A percentile compares a stretch with the other conserved stretches of the same genome.
phyloP scores from a whole-genome alignment of 192 early-diverging fungal species.

The Rhizoclosmatium sp. region DNA sequence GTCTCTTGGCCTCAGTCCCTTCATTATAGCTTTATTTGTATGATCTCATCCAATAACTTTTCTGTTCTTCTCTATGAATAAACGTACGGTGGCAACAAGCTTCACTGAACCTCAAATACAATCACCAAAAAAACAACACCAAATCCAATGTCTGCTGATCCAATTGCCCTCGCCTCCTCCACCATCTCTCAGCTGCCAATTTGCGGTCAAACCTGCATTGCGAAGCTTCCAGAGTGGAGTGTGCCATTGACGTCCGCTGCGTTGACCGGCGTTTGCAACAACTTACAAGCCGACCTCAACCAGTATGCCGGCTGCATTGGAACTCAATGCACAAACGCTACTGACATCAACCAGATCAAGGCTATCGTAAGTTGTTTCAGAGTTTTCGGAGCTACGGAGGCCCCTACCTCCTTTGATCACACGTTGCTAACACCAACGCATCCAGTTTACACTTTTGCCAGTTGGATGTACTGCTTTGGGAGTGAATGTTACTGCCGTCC shows the following conservation, averaged over 20 bases:
- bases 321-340: slow-evolving; percentile 14
- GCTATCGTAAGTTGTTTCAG: neutral
- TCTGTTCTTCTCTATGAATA: neutral
- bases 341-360: neutral
- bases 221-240: slow-evolving; percentile 3
- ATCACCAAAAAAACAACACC: neutral
- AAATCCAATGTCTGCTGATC: neutral
- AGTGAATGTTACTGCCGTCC: neutral
- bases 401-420: neutral
- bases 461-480: slow-evolving; percentile 1
- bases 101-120: no score
- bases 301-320: neutral
- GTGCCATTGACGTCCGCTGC: slow-evolving; percentile 22
- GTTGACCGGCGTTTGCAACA: slow-evolving; percentile 9
- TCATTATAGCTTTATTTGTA: no score
- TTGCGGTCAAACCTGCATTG: slow-evolving; percentile 25
- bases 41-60: neutral
- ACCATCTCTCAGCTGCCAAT: neutral
- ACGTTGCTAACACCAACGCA: neutral
- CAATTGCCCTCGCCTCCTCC: neutral
- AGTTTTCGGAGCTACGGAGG: neutral
- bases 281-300: slow-evolving; percentile 13
- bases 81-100: neutral
- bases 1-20: no score
- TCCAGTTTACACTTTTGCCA: neutral